A percentile compares a stretch with the other conserved stretches of the same genome.
Conservation (phyloP, 306 rosid species). For the Hippophae tibetana region DNA sequence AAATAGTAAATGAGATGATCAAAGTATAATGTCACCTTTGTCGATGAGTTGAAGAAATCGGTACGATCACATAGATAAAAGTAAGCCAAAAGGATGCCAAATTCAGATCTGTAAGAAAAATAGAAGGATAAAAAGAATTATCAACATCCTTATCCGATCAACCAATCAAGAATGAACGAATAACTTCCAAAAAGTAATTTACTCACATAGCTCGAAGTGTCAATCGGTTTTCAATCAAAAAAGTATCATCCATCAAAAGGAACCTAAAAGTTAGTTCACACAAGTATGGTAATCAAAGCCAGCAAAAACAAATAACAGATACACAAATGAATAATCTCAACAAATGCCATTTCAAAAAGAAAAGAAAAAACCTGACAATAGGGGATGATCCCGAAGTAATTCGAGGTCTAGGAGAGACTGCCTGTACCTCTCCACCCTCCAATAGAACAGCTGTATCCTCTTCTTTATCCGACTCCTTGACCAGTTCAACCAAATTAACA, state of each 20-base stretch:
- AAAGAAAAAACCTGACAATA: slow-evolving; percentile 41
- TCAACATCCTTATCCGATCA: slow-evolving; percentile 11
- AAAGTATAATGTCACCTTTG: slow-evolving; percentile 43
- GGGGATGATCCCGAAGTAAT: slow-evolving; percentile 34
- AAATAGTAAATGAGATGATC: slow-evolving; percentile 3
- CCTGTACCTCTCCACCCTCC: slow-evolving; percentile 58
- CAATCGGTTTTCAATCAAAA: slow-evolving; percentile 78
- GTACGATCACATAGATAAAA: slow-evolving; percentile 85
- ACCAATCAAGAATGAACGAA: slow-evolving; percentile 4
- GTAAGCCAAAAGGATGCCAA: slow-evolving; percentile 65
- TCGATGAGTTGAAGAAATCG: slow-evolving; percentile 59
- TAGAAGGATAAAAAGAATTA: slow-evolving; percentile 7
- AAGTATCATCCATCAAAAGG: slow-evolving; percentile 62
- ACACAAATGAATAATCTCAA: slow-evolving; percentile 15
- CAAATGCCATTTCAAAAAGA: not conserved
- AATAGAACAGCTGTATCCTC: slow-evolving; percentile 61
- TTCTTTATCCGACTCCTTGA: slow-evolving; percentile 41
- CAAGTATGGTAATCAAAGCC: slow-evolving; percentile 12
- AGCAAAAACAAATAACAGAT: slow-evolving; percentile 13
- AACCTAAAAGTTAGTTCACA: slow-evolving; percentile 38
- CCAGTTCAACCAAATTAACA: slow-evolving; percentile 50
- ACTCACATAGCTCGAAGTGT: slow-evolving; percentile 92
- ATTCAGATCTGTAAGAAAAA: slow-evolving; percentile 54
- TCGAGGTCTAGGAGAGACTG: slow-evolving; percentile 55
- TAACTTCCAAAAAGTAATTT: slow-evolving; percentile 9